Evolutionary conservation across 139 green algal genomes (phyloP), one percentile per base, ranked within the genome.

Genomic region (Edaphochlamys debaryana): DNA sequence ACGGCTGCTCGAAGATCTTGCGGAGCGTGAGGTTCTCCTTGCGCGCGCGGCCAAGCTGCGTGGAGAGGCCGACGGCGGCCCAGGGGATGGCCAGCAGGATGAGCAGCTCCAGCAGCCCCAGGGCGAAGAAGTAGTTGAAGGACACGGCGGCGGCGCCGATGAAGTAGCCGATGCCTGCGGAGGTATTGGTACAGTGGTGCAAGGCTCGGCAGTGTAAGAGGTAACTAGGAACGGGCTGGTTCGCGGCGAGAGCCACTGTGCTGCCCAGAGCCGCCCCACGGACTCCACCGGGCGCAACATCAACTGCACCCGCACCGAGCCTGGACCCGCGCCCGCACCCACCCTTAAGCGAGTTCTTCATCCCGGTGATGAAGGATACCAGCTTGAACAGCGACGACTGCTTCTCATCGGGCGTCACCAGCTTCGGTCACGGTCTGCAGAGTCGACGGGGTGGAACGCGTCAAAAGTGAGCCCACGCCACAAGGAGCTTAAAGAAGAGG

Each of bases 351-450:
- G 73, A 91, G 92, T 98, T 98, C 80, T 98, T 98, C 67, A 90
- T 93, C 0, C 95, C 95, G 0, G 95, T 97, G 86, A 98, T 96
- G 73, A 94, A 88, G 3, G 93, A 93, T 20, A 98, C 95, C 29
- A 97, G 83, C 85, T 94, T 94, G 90, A 98, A 98, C 34, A 98
- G 90, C 25, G 52, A 72, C 29, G 69, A 80, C 79, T 91, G 87
- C 89, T 95, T 93, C 68, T 95, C 94, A 22, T 96, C 94, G 2
- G 95, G 95, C 5, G 95, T 98, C n/a, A 98, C 93, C 36, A 86
- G 79, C 80, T 95, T 95, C 54, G 92, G 96, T 8, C 96, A 93
- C 0, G 94, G 45, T 96, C 88, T 96, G n/a, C n/a, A n/a, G n/a
- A n/a, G n/a, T n/a, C n/a, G n/a, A n/a, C n/a, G n/a, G n/a, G n/a